These are phyloP conservation scores for Ziziphus jujuba DNA, from an alignment of 306 rosid genomes.

Conservation along the genomic window DNA sequence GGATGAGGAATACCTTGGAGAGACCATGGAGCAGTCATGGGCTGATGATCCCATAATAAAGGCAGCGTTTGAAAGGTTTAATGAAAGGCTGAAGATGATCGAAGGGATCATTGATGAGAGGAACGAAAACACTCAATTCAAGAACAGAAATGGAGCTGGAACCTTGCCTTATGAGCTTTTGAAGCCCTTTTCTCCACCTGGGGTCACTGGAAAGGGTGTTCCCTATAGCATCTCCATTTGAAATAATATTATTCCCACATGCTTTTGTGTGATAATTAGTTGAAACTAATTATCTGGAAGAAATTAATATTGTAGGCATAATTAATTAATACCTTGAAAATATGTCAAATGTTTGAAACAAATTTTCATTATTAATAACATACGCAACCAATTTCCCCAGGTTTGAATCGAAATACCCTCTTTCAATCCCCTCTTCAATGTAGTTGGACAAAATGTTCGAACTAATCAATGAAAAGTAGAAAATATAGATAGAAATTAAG, in stretches of 20 bases:
- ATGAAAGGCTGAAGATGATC: slow-evolving; percentile 21
- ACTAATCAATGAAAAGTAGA: no score
- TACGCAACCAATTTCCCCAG: no score
- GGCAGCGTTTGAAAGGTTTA: slow-evolving; percentile 33
- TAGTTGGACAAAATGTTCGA: no score
- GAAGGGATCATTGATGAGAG: slow-evolving; percentile 33
- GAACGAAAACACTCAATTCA: no score
- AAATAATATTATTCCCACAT: neutral
- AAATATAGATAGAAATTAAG: no score
- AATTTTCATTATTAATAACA: no score
- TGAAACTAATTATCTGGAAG: no score
- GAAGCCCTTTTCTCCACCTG: slow-evolving; percentile 34
- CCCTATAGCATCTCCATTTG: slow-evolving; percentile 34
- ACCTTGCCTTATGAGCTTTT: slow-evolving; percentile 44
- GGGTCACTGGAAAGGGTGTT: slow-evolving; percentile 41
- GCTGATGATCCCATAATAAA: slow-evolving; percentile 32
- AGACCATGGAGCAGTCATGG: slow-evolving; percentile 32
- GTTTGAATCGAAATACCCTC: no score
- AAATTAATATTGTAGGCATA: neutral
- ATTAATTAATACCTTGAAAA: no score
- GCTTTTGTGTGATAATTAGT: neutral
- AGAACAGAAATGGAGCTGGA: slow-evolving; percentile 41
- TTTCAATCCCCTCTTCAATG: no score
- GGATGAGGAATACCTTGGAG: slow-evolving; percentile 39
- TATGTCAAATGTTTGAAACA: no score